Evolutionary conservation across 164 flowering plant genomes (phyloP).

Genomic region (Buxus sempervirens): DNA sequence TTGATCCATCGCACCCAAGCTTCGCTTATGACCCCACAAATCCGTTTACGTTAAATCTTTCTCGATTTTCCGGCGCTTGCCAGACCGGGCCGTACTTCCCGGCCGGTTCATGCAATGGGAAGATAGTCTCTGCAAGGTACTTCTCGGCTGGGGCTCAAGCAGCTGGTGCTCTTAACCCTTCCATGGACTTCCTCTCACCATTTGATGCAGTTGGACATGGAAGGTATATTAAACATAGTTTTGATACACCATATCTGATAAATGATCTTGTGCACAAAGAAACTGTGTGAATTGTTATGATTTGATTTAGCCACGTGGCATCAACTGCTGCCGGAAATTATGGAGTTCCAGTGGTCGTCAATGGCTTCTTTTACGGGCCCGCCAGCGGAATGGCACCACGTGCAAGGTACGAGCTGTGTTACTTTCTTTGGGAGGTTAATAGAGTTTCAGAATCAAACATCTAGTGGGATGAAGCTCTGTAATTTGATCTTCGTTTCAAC

Average conservation of each 20-base stretch:
- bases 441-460: neutral
- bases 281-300: neutral
- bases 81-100: constrained; percentile 74
- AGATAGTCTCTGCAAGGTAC: constrained; percentile 80
- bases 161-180: constrained; percentile 43
- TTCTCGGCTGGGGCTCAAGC: constrained; percentile 85
- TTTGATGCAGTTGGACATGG: constrained; percentile 95
- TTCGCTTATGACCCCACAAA: constrained; percentile 52
- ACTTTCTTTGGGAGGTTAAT: neutral
- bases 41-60: constrained; percentile 27
- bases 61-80: constrained; percentile 63
- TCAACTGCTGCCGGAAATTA: constrained; percentile 86
- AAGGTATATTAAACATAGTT: constrained; percentile 41
- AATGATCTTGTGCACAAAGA: neutral
- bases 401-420: constrained; percentile 41
- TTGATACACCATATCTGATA: neutral
- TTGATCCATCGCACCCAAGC: constrained; percentile 79
- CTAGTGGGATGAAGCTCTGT: neutral
- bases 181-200: constrained; percentile 76
- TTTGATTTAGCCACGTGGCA: constrained; percentile 74
- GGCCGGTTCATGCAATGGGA: constrained; percentile 71
- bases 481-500: constrained; percentile 7
- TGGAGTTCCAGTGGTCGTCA: constrained; percentile 68
- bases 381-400: constrained; percentile 98
- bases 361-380: constrained; percentile 71